Evolutionary conservation across 768 basidiomycete species (phyloP), one percentile per base, ranked within the genome.

Genomic region (Filobasidium wieringae): DNA sequence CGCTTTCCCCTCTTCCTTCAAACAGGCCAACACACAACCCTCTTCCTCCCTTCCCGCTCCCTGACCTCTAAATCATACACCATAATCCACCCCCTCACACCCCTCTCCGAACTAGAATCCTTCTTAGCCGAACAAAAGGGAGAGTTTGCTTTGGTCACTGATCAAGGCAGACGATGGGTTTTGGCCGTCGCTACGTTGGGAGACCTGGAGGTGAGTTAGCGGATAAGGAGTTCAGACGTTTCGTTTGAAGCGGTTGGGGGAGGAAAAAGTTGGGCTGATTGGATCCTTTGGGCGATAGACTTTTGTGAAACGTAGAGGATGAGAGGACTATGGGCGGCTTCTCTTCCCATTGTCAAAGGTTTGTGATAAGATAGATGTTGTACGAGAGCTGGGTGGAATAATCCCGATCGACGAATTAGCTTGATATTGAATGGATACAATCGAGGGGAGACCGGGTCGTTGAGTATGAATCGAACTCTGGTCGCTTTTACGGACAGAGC

Each of bases 1-100:
- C 43, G 29, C 36, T 31, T 27, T 37, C n/a, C 27, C 24, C 33
- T 14, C 8, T 26, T 15, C n/a, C n/a, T n/a, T n/a, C 22, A 33
- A 14, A 9, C 50, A 70, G 72, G 63, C n/a, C 58, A 60, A 56
- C 67, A 70, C 57, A 67, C 64, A 6, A 73, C 68, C 32, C 67
- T 68, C 55, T 73, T 73, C 58, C 66, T 64, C 9, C 55, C 64
- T 8, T 70, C 69, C 40, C 57, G 57, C 33, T 51, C 63, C 3
- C 66, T 70, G 33, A 65, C 68, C 19, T 14, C 45, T 1, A 11
- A 11, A 11, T 7, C 50, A 41, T 73, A 73, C 56, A 65, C 67
- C 30, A 74, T 85, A 54, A 87, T 93, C 64, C 88, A 88, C 0
- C 88, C 89, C 0, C 75, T 80, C 43, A 85, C 89, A 6, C 80